Evolutionary conservation across 2,329 filamentous ascomycete genomes (phyloP).

Genomic region (Pseudocercospora pini-densiflorae): DNA sequence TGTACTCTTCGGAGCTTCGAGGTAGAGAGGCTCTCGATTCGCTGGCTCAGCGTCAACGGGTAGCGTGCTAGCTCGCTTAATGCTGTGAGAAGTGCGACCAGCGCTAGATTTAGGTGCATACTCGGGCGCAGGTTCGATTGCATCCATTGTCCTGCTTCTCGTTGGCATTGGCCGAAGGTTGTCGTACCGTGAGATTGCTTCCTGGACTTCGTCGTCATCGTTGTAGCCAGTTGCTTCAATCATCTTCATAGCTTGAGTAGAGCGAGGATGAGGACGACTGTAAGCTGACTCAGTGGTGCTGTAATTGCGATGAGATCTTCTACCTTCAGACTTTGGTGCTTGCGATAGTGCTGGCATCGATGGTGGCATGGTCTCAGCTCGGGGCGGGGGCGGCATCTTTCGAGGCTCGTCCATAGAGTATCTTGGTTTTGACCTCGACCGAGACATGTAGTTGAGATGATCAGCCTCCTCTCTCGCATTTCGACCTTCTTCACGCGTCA

Average conservation of each 20-base stretch:
- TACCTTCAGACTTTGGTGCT: conserved; percentile 21
- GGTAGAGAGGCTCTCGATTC: conserved; percentile 20
- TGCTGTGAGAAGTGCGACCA: conserved; percentile 11
- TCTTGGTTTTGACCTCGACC: conserved; percentile 23
- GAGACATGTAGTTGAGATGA: conserved; percentile 29
- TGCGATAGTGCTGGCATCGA: conserved; percentile 38
- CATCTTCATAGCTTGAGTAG: conserved; percentile 38
- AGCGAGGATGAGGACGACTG: conserved; percentile 30
- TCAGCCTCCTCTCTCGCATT: conserved; percentile 51
- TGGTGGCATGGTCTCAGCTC: conserved; percentile 17
- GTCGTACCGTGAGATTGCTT: conserved; percentile 31
- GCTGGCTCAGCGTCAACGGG: conserved; percentile 22
- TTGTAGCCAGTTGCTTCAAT: conserved; percentile 44
- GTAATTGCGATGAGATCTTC: conserved; percentile 33
- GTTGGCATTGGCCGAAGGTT: conserved; percentile 28
- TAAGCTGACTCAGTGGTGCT: conserved; percentile 38
- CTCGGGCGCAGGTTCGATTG: conserved; percentile 29
- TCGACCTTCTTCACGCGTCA: conserved; percentile 64
- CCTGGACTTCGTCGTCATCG: conserved; percentile 33
- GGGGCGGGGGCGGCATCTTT: conserved; percentile 20
- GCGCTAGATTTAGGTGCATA: conserved; percentile 15
- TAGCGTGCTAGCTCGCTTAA: conserved; percentile 29
- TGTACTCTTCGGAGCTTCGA: conserved; percentile 30
- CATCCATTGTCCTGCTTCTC: conserved; percentile 35
- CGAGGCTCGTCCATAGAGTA: conserved; percentile 20